Percentiles rank a stretch among this genome's conserved stretches.
phyloP scores from a whole-genome alignment of 306 rosid species.

The Styphnolobium japonicum region DNA sequence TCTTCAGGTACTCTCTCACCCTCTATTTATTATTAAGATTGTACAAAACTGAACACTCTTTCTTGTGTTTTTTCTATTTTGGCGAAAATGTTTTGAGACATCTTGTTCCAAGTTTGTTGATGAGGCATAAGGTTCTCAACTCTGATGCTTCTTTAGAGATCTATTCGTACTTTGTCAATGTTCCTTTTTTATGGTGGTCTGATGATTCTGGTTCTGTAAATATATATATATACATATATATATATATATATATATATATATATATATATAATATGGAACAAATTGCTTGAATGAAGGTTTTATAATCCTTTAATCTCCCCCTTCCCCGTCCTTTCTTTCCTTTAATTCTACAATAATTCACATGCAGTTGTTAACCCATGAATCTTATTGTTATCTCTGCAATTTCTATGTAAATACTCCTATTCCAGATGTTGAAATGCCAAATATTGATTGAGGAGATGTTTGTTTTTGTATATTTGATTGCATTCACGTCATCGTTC shows the following conservation, averaged over 20 bases:
- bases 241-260: no score
- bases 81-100: not conserved
- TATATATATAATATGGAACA: no score
- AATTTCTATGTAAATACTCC: not conserved
- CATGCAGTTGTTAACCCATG: not conserved
- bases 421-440: not conserved
- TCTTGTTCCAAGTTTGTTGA: not conserved
- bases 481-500: not conserved
- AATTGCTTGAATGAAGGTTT: not conserved
- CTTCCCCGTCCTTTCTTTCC: not conserved
- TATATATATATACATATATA: not conserved
- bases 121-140: not conserved
- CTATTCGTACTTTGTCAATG: not conserved
- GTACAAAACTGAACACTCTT: not conserved
- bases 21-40: not conserved
- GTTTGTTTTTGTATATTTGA: not conserved
- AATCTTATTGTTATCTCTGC: not conserved
- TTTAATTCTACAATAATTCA: not conserved
- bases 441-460: not conserved
- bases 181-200: not conserved
- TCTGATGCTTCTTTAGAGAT: not conserved
- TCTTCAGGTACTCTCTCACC: conserved; percentile 60
- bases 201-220: not conserved
- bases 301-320: not conserved
- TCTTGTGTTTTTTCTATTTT: not conserved